A percentile compares a stretch with the other conserved stretches of the same genome.
Evolutionary conservation across 805 yeast genomes (phyloP).

Genomic region (Ogataea polymorpha): DNA sequence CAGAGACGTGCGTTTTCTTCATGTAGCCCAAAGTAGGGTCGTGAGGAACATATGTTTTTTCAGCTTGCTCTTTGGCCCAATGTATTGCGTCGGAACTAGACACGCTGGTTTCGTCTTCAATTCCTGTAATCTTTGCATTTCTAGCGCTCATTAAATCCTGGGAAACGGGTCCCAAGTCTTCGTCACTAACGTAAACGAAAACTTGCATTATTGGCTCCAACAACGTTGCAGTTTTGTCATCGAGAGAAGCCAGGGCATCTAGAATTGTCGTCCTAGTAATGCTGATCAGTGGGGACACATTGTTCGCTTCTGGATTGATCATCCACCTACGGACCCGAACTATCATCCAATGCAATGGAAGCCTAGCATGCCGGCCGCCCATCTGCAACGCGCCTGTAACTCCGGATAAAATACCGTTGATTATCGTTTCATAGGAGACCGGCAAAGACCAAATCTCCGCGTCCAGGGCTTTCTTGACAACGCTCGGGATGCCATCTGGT

Average conservation of each 20-base stretch:
- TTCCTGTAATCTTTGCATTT: constrained; percentile 66
- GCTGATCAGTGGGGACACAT: constrained; percentile 40
- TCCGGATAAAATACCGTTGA: constrained; percentile 57
- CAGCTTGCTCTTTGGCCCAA: constrained; percentile 57
- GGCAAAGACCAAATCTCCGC: constrained; percentile 45
- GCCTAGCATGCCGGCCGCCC: constrained; percentile 60
- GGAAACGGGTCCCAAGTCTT: constrained; percentile 75
- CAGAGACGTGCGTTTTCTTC: constrained; percentile 23
- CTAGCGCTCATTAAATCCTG: constrained; percentile 81
- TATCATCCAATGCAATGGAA: constrained; percentile 58
- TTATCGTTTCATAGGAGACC: constrained; percentile 44
- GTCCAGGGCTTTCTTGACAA: constrained; percentile 21
- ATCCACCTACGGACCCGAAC: constrained; percentile 52
- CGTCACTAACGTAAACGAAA: constrained; percentile 61
- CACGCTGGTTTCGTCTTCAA: constrained; percentile 55
- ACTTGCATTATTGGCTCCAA: constrained; percentile 90
- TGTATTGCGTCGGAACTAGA: constrained; percentile 33
- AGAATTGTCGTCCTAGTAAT: constrained; percentile 45
- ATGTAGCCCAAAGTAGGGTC: constrained; percentile 56
- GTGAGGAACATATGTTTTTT: constrained; percentile 66
- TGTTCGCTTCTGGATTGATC: constrained; percentile 48
- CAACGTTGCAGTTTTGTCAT: constrained; percentile 42
- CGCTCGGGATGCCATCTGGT: constrained; percentile 22
- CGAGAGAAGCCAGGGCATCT: constrained; percentile 34
- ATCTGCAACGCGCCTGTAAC: constrained; percentile 57